Evolutionary conservation across 192 early-diverging fungal genomes (phyloP), one percentile per base, ranked within the genome.

Genomic region (Radiomyces spectabilis): DNA sequence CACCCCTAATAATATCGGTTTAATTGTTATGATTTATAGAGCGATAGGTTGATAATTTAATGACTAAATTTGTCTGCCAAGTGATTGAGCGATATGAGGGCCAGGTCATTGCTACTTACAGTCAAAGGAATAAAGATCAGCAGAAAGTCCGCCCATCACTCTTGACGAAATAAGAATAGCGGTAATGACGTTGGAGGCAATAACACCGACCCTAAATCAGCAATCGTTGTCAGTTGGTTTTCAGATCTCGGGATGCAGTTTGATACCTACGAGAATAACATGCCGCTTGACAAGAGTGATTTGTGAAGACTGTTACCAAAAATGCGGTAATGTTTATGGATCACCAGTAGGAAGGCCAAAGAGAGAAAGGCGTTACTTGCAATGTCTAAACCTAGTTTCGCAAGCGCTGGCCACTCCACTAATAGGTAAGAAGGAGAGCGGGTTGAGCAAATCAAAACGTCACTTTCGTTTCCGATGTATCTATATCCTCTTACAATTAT

Each of bases 381-480:
- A 15, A 66, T 27, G 35, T 66, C 64, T 18, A 66, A 16, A 9
- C 64, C 53, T 24, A 66, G 48, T 39, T 66, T 66, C 37, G 64
- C 64, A 37, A 59, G 44, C 5, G 64, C 64, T 10, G 57, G 64
- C 64, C 64, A 66, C 37, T 49, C 37, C 26, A 60, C 64, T 66
- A 19, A 31, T 44, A 44, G 25, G 13, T 6, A 15, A 15, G 31
- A 56, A 33, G n/a, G 8, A 45, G 10, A 34, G 51, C 21, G 18
- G 18, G 21, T 37, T 9, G 37, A 10, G 6, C 16, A 34, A 27
- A 38, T 35, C 19, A 12, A n/a, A 6, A 42, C 5, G 13, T 7
- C 10, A 35, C 29, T 39, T 19, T 33, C 15, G 25, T 6, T 32
- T 2, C 16, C 8, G 12, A 51, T 38, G 16, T 37, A 22, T 22